A percentile compares a stretch with the other conserved stretches of the same genome.
Conservation (phyloP, 495 filamentous ascomycete species). For the Daldinia childiae region DNA sequence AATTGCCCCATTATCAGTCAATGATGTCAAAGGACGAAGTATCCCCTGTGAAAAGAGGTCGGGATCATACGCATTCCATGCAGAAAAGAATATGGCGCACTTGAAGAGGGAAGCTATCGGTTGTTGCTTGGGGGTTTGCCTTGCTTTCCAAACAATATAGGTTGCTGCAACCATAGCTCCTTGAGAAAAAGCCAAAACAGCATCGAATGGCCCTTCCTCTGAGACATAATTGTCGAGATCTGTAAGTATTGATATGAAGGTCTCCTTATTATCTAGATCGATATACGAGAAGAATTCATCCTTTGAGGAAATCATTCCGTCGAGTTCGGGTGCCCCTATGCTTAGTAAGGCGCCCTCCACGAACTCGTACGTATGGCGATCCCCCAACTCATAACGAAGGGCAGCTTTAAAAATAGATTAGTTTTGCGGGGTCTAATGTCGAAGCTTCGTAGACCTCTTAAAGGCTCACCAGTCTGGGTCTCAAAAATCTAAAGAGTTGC, state of each 20-base stretch:
- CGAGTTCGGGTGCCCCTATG: not conserved
- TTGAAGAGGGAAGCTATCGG: too few relatives aligned
- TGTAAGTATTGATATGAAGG: not conserved
- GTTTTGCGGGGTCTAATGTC: not conserved
- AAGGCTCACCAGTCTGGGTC: not conserved
- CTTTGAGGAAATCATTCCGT: not conserved
- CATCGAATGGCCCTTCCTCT: not conserved
- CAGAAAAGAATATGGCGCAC: too few relatives aligned
- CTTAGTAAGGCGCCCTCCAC: conserved; percentile 1
- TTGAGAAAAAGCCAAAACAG: conserved; percentile 4
- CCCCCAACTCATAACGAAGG: conserved; percentile 4
- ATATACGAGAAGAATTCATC: not conserved
- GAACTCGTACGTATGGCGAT: conserved; percentile 9
- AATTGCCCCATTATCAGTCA: too few relatives aligned
- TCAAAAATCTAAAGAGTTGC: not conserved
- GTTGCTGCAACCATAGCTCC: conserved; percentile 8
- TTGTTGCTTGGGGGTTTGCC: not conserved
- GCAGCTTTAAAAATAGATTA: not conserved
- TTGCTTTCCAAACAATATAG: conserved; percentile 7
- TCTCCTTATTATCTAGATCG: not conserved
- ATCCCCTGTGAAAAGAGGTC: too few relatives aligned
- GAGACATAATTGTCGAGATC: too few relatives aligned
- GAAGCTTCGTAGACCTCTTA: not conserved
- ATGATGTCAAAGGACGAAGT: too few relatives aligned
- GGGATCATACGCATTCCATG: too few relatives aligned